phyloP scores from a whole-genome alignment of 1,284 basidiomycete genomes.

The Hymenochaete sp. region DNA sequence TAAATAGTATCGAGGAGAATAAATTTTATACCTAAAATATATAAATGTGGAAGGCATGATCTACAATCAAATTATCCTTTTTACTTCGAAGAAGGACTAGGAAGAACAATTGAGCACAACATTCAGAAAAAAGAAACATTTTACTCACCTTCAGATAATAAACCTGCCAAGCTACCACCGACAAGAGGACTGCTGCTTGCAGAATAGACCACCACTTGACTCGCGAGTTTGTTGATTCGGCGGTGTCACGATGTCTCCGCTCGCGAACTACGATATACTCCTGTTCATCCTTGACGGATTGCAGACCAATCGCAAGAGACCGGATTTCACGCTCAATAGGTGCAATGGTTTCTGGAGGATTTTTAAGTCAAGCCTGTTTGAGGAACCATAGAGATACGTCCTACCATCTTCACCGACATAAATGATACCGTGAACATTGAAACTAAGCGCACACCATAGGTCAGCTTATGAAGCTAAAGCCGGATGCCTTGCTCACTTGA shows the following conservation, averaged over 20 bases:
- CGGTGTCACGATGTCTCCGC: slow-evolving; percentile 87
- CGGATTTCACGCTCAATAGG: slow-evolving; percentile 97
- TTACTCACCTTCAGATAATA: slow-evolving; percentile 89
- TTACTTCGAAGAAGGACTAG: slow-evolving; percentile 89
- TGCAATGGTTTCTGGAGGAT: slow-evolving; percentile 60
- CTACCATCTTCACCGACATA: slow-evolving; percentile 84
- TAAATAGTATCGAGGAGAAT: not conserved
- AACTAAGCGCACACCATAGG: slow-evolving; percentile 42
- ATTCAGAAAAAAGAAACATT: not conserved
- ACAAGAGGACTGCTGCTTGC: slow-evolving; percentile 81
- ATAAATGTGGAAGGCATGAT: not conserved
- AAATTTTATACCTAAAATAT: not conserved
- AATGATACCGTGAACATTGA: slow-evolving; percentile 97
- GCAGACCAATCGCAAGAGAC: slow-evolving; percentile 73
- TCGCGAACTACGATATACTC: slow-evolving; percentile 97
- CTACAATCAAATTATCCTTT: slow-evolving; percentile 76
- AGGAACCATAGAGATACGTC: slow-evolving; percentile 20
- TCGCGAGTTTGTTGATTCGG: slow-evolving; percentile 89
- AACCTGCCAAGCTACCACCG: slow-evolving; percentile 93
- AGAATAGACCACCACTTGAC: slow-evolving; percentile 99
- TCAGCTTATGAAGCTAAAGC: slow-evolving; percentile 3
- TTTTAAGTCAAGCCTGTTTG: slow-evolving; percentile 22
- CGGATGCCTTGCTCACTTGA: slow-evolving; percentile 56
- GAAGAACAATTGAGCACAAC: slow-evolving; percentile 10
- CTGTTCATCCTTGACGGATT: slow-evolving; percentile 96